Evolutionary conservation across 805 yeast genomes (phyloP).

Genomic region (Pichia californica): DNA sequence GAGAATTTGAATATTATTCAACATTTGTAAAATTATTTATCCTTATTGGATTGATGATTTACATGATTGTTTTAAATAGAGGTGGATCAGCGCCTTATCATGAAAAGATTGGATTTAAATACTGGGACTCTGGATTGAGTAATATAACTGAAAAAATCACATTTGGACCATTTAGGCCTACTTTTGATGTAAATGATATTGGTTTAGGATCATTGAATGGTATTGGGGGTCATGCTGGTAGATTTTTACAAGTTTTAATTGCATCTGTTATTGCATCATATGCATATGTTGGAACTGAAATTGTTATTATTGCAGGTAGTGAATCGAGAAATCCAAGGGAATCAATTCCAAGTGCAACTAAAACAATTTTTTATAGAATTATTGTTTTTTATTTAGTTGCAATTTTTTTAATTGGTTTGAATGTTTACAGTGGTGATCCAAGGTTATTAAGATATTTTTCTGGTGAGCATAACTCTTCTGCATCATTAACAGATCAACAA

Average conservation of each 20-base stretch:
- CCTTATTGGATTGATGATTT: conserved; percentile 47
- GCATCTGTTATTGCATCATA: conserved; percentile 63
- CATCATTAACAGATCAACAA: conserved; percentile 13
- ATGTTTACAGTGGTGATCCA: conserved; percentile 74
- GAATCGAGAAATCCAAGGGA: conserved; percentile 78
- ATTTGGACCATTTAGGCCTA: conserved; percentile 70
- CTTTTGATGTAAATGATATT: conserved; percentile 57
- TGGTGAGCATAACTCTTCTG: conserved; percentile 21
- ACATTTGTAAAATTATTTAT: conserved; percentile 52
- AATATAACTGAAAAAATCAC: conserved; percentile 40
- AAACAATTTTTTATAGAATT: conserved; percentile 66
- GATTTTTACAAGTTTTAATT: conserved; percentile 52
- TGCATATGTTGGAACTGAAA: conserved; percentile 78
- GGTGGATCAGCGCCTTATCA: conserved; percentile 47
- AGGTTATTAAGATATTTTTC: conserved; percentile 52
- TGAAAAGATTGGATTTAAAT: conserved; percentile 54
- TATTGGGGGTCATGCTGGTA: conserved; percentile 53
- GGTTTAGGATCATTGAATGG: conserved; percentile 52
- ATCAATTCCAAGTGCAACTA: conserved; percentile 72
- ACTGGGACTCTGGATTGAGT: conserved; percentile 55
- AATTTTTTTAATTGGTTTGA: conserved; percentile 62
- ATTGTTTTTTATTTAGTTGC: conserved; percentile 58
- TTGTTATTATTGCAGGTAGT: conserved; percentile 78
- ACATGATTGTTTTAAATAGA: conserved; percentile 58
- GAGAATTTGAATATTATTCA: conserved; percentile 64